These are phyloP conservation scores for Dryadomyces quercus-mongolicae DNA, from an alignment of 2,329 filamentous ascomycete genomes.

Conservation along the genomic window DNA sequence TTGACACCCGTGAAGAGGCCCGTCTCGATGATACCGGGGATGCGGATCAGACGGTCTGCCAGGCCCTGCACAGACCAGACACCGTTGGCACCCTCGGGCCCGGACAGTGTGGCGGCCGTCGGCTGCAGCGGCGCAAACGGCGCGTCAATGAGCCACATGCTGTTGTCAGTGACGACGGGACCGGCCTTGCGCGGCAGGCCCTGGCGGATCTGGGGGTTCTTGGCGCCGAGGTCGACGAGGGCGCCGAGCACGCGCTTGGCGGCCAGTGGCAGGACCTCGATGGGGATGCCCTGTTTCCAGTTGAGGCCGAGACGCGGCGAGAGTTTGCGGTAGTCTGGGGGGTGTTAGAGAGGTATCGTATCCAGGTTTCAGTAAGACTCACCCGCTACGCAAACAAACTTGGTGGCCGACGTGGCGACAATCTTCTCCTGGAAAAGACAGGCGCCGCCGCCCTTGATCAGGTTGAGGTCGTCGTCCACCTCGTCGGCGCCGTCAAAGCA, in stretches of 20 bases:
- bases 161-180: slow-evolving; percentile 69
- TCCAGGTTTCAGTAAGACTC: too few relatives aligned
- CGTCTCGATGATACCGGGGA: slow-evolving; percentile 82
- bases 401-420: slow-evolving; percentile 70
- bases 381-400: slow-evolving; percentile 58
- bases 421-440: slow-evolving; percentile 97
- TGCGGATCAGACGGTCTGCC: slow-evolving; percentile 61
- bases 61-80: slow-evolving; percentile 72
- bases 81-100: slow-evolving; percentile 43
- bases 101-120: slow-evolving; percentile 14
- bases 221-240: slow-evolving; percentile 61
- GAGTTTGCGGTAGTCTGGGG: slow-evolving; percentile 72
- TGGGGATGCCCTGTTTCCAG: slow-evolving; percentile 77
- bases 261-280: slow-evolving; percentile 83
- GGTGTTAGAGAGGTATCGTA: too few relatives aligned
- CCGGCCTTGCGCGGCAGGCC: slow-evolving; percentile 64
- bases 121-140: slow-evolving; percentile 68
- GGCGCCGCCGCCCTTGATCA: slow-evolving; percentile 96
- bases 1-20: slow-evolving; percentile 81
- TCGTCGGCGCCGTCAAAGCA: slow-evolving; percentile 96
- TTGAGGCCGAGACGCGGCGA: slow-evolving; percentile 59
- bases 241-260: slow-evolving; percentile 64
- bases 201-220: slow-evolving; percentile 57
- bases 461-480: slow-evolving; percentile 87
- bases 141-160: slow-evolving; percentile 84